Evolutionary conservation across 2,329 filamentous ascomycete species (phyloP).

Genomic region (Simplicillium sp.): DNA sequence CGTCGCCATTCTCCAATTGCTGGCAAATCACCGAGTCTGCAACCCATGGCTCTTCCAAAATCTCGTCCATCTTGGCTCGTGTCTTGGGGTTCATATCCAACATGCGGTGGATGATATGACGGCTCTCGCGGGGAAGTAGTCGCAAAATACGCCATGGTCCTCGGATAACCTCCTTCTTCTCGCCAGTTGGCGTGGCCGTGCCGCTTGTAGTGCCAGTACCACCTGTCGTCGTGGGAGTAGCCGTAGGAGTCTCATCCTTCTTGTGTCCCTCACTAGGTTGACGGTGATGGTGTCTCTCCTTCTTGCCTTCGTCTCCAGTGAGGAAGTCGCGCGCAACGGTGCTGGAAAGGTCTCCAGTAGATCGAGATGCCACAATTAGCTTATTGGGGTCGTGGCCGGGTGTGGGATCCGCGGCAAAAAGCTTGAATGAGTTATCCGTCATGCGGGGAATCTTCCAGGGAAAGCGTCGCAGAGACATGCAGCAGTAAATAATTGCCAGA

Average conservation of each 20-base stretch:
- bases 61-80: constrained; percentile 76
- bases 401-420: constrained; percentile 81
- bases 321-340: constrained; percentile 27
- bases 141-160: constrained; percentile 87
- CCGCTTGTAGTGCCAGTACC: constrained; percentile 6
- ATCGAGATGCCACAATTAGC: constrained; percentile 35
- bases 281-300: constrained; percentile 3
- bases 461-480: constrained; percentile 91
- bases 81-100: constrained; percentile 78
- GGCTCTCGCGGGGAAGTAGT: constrained; percentile 77
- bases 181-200: constrained; percentile 13
- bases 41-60: constrained; percentile 87
- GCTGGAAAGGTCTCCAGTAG: constrained; percentile 31
- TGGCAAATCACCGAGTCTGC: constrained; percentile 73
- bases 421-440: constrained; percentile 88
- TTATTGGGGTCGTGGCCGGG: constrained; percentile 56
- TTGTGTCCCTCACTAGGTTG: constrained; percentile 21
- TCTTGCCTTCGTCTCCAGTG: constrained; percentile 2
- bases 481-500: constrained; percentile 95
- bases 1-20: constrained; percentile 60
- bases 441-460: constrained; percentile 93
- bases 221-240: background rate
- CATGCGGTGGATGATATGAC: constrained; percentile 88
- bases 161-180: constrained; percentile 71
- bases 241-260: constrained; percentile 11